phyloP scores from a whole-genome alignment of 2,329 filamentous ascomycete species.

The Paraphoma chrysanthemicola region DNA sequence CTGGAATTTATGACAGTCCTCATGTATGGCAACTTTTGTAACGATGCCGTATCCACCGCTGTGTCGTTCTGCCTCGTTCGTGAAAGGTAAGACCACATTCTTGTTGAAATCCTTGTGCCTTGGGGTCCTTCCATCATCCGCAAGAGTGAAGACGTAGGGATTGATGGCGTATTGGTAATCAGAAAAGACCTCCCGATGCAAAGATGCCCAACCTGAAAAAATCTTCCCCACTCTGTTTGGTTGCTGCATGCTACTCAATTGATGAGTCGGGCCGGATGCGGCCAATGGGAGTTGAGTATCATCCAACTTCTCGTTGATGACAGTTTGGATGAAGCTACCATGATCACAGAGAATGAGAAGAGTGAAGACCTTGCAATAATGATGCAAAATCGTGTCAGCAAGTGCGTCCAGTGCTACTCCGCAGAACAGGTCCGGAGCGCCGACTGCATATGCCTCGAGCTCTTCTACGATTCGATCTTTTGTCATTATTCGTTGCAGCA shows the following conservation, averaged over 20 bases:
- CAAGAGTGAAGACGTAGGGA: not conserved
- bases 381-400: too few species aligned
- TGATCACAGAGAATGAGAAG: too few species aligned
- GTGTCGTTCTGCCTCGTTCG: not conserved
- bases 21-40: not conserved
- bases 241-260: not conserved
- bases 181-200: not conserved
- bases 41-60: not conserved
- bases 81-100: not conserved
- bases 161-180: not conserved
- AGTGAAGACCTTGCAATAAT: too few species aligned
- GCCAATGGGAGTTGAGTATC: not conserved
- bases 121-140: not conserved
- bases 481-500: too few species aligned
- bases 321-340: not conserved
- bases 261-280: not conserved
- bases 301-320: not conserved
- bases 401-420: too few species aligned
- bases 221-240: too few species aligned
- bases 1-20: conserved; percentile 3
- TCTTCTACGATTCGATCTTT: too few species aligned
- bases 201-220: not conserved
- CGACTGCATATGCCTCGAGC: too few species aligned
- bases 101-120: not conserved
- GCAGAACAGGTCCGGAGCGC: too few species aligned